Conservation (phyloP, 1,139 yeast species). For the Lodderomyces parapsilosis region DNA sequence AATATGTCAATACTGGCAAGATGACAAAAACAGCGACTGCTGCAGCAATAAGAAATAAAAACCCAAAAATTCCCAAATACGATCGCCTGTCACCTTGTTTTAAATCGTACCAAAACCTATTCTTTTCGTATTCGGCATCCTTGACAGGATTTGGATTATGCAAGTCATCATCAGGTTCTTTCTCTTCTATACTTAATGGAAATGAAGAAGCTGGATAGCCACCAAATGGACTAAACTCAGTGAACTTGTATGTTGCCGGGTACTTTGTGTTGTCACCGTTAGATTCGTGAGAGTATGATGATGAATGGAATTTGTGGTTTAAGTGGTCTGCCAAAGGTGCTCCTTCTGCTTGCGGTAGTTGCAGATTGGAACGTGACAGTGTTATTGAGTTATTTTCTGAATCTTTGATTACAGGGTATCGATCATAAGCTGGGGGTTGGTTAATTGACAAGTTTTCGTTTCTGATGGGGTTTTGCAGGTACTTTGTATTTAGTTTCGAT, state of each 20-base stretch:
- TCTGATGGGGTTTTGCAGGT: constrained; percentile 3
- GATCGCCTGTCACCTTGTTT: constrained; percentile 61
- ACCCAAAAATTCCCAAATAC: constrained; percentile 58
- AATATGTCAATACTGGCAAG: constrained; percentile 72
- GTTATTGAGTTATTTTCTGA: constrained; percentile 1
- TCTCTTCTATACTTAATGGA: constrained; percentile 84
- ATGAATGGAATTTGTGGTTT: background rate
- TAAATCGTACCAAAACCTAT: constrained; percentile 59
- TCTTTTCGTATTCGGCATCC: constrained; percentile 76
- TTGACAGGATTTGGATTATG: constrained; percentile 93
- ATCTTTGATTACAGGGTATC: constrained; percentile 9
- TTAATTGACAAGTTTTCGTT: constrained; percentile 7
- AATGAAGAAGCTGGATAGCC: constrained; percentile 91
- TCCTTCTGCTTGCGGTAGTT: background rate
- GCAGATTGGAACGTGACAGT: background rate
- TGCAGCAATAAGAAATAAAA: constrained; percentile 55
- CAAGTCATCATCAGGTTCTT: constrained; percentile 87
- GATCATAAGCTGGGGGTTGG: constrained; percentile 9
- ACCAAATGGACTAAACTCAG: constrained; percentile 77
- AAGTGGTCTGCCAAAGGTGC: background rate
- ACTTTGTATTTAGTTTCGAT: background rate
- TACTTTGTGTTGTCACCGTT: background rate
- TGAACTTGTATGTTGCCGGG: background rate
- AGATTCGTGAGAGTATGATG: background rate
- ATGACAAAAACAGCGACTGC: constrained; percentile 64